Base-by-base conservation (phyloP, 2,329 filamentous ascomycete species). In the Nannizziopsis arthrosporioides region DNA sequence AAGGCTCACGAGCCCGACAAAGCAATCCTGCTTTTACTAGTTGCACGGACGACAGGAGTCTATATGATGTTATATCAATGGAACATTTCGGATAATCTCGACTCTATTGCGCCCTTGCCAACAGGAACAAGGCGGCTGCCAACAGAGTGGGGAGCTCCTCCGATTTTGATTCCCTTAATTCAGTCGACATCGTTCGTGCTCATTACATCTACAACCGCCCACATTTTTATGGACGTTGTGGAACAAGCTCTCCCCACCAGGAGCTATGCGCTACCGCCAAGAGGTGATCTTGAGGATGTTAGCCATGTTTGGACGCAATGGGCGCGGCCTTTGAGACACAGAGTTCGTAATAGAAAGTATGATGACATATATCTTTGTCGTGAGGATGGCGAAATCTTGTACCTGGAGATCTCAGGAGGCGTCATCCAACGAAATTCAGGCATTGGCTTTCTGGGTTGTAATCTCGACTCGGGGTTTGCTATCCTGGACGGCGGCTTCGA, bases 311-410 rank as follows among this genome's bases (percentile, higher is more conserved):
- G 88, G 85, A 84, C 83, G 2, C 79, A 84, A 18, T 98, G 90
- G 89, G 80, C 86, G 22, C 78, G 85, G 51, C 84, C 88, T 1
- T 75, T 79, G 51, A 80, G 90, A 6, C 75, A 80, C 18, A 74
- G 74, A 51, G 66, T 70, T 10, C 83, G 82, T 55, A 76, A 76
- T 45, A 69, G 75, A 47, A 73, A 70, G 14, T 79, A 81, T 32
- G 92, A 96, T 59, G 80, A 82, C 51, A 80, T 96, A 42, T 94
- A 92, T 59, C 70, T 98, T 12, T 85, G 84, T 9, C 80, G 89
- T 47, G 90, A 96, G 66, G 90, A 96, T 60, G 92, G 92, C 2
- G 71, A 81, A 42, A 74, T 95, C 8, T 76, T 81, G 47, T 85
- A 83, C 54, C 66, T 90, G 3, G 81, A 87, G 55, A 78, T 86